Percentiles rank a stretch among this genome's conserved stretches.
These are phyloP conservation scores for Linderniella brevidens DNA, from an alignment of 257 asterid genomes.

Conservation along the genomic window DNA sequence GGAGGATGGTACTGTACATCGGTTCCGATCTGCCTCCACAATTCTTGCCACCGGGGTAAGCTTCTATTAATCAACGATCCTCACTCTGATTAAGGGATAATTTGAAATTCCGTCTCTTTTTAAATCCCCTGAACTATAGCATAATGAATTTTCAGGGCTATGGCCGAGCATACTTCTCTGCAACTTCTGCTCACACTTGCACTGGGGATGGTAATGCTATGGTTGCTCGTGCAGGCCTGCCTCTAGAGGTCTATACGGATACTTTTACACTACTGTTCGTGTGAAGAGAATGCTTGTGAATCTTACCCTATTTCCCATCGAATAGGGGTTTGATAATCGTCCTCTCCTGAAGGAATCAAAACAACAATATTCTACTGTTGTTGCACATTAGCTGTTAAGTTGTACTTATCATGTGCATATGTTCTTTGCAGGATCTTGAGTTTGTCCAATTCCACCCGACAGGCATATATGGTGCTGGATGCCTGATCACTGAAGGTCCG, in stretches of 20 bases:
- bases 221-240: constrained; percentile 98
- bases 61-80: too few species aligned
- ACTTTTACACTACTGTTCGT: too few species aligned
- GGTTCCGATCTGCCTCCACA: constrained; percentile 77
- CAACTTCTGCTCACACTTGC: constrained; percentile 99
- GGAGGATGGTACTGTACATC: constrained; percentile 97
- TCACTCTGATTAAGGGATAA: too few species aligned
- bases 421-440: constrained; percentile 75
- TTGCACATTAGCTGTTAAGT: too few species aligned
- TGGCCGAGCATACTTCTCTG: constrained; percentile 92
- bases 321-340: too few species aligned
- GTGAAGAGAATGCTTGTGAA: too few species aligned
- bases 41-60: constrained; percentile 91
- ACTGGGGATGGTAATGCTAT: constrained; percentile 99
- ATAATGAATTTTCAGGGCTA: constrained; percentile 71
- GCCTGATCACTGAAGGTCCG: constrained; percentile 93
- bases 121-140: neutral
- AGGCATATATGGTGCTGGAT: constrained; percentile 98
- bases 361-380: too few species aligned
- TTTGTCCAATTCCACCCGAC: constrained; percentile 97
- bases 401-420: constrained; percentile 4
- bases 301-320: too few species aligned
- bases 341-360: too few species aligned
- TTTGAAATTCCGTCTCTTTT: neutral
- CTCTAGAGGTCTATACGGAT: constrained; percentile 54